A percentile compares a stretch with the other conserved stretches of the same genome.
Conservation (phyloP, 192 early-diverging fungal species). For the Coemansia asiatica region DNA sequence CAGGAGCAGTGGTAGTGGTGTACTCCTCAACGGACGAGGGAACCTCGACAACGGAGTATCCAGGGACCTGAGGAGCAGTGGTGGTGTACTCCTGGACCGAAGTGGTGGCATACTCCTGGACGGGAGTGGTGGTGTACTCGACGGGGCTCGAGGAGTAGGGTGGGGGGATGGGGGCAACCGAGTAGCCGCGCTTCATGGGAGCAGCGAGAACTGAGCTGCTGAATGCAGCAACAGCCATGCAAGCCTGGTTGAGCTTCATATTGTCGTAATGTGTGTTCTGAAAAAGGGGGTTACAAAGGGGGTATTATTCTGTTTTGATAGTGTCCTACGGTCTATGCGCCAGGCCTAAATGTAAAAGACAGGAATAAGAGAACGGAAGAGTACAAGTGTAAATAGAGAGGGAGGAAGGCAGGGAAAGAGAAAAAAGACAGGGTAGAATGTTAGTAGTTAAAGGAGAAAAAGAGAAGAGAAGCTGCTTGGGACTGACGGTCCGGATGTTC, state of each 20-base stretch:
- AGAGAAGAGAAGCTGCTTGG: background rate
- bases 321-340: conserved; percentile 51
- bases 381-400: background rate
- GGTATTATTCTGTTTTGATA: conserved; percentile 21
- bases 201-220: conserved; percentile 42
- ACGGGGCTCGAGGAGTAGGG: conserved; percentile 13
- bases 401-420: conserved; percentile 7
- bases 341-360: conserved; percentile 41
- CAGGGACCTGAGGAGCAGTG: conserved; percentile 1
- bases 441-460: conserved; percentile 25
- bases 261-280: conserved; percentile 47
- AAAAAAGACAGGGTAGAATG: conserved; percentile 12
- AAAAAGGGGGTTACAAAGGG: conserved; percentile 7
- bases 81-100: background rate
- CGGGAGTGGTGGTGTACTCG: conserved; percentile 11
- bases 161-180: conserved; percentile 13
- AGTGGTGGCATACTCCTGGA: background rate
- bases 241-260: conserved; percentile 57
- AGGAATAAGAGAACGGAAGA: conserved; percentile 7
- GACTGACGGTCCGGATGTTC: conserved; percentile 25
- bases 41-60: background rate
- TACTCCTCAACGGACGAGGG: conserved; percentile 10
- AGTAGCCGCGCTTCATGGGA: conserved; percentile 48
- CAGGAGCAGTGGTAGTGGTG: conserved; percentile 11
- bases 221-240: conserved; percentile 51